These are phyloP conservation scores for Cladophialophora psammophila DNA, from an alignment of 2,329 filamentous ascomycete species.

Conservation along the genomic window DNA sequence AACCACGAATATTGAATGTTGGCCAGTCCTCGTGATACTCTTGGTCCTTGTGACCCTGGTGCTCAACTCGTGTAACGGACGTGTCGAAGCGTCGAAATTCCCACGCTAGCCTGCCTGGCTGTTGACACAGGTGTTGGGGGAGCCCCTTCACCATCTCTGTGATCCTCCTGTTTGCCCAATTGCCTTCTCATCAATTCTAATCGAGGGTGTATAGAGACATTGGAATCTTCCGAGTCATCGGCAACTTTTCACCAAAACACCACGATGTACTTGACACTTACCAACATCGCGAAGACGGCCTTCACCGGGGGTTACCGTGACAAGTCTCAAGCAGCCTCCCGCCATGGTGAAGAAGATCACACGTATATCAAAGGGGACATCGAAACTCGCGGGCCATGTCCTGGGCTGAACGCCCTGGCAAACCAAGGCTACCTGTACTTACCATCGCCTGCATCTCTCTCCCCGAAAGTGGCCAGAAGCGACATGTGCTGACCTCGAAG, in stretches of 20 bases:
- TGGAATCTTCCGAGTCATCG: not conserved
- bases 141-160: not conserved
- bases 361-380: constrained; percentile 33
- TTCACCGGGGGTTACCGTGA: constrained; percentile 26
- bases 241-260: not conserved
- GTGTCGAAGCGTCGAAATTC: not conserved
- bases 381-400: constrained; percentile 52
- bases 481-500: not conserved
- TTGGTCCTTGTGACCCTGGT: constrained; percentile 1
- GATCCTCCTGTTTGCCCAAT: not conserved
- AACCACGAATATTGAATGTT: not conserved
- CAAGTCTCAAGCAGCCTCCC: constrained; percentile 12
- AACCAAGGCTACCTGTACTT: constrained; percentile 52
- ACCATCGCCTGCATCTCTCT: not conserved
- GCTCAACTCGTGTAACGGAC: constrained; percentile 12
- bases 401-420: constrained; percentile 53
- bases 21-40: not conserved
- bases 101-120: not conserved
- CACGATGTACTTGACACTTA: constrained; percentile 24
- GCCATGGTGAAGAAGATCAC: constrained; percentile 35
- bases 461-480: not conserved
- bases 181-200: not conserved
- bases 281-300: constrained; percentile 22
- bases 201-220: not conserved
- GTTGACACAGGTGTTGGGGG: not conserved